These are phyloP conservation scores for Seminavis robusta DNA, from an alignment of 108 stramenopile species.

Conservation along the genomic window DNA sequence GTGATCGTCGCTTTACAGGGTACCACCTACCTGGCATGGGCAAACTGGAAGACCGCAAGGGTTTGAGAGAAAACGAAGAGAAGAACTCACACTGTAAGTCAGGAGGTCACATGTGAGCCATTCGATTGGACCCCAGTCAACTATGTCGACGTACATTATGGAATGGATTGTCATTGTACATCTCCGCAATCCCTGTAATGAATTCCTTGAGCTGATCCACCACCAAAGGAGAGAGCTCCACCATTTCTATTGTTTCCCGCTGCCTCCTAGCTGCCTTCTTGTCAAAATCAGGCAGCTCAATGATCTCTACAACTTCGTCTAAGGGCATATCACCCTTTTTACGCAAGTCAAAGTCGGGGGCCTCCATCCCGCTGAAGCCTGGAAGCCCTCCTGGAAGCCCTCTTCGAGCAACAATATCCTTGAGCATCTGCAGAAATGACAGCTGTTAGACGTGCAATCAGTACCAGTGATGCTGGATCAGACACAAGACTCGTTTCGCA, in stretches of 20 bases:
- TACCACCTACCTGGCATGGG: slow-evolving; percentile 10
- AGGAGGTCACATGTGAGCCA: too few relatives aligned
- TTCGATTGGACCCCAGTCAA: too few relatives aligned
- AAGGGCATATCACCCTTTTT: slow-evolving; percentile 1
- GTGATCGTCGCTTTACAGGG: too few relatives aligned
- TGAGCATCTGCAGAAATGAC: not conserved
- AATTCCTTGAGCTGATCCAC: not conserved
- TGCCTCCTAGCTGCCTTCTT: not conserved
- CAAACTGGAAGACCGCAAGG: slow-evolving; percentile 10
- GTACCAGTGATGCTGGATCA: too few relatives aligned
- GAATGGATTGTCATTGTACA: slow-evolving; percentile 2
- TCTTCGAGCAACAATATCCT: slow-evolving; percentile 1
- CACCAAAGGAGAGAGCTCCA: not conserved
- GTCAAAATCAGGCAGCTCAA: slow-evolving; percentile 9
- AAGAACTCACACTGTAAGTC: too few relatives aligned
- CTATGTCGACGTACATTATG: too few relatives aligned
- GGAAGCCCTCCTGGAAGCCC: not conserved
- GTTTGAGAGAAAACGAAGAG: not conserved
- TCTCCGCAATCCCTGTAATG: not conserved
- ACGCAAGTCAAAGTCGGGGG: too few relatives aligned
- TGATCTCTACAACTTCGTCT: slow-evolving; percentile 6
- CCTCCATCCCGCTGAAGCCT: not conserved
- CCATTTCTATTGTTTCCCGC: not conserved
- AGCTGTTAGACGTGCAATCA: too few relatives aligned
- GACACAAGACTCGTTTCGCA: too few relatives aligned